Base-by-base conservation (phyloP, 306 rosid species). In the Vigna nakashimae region DNA sequence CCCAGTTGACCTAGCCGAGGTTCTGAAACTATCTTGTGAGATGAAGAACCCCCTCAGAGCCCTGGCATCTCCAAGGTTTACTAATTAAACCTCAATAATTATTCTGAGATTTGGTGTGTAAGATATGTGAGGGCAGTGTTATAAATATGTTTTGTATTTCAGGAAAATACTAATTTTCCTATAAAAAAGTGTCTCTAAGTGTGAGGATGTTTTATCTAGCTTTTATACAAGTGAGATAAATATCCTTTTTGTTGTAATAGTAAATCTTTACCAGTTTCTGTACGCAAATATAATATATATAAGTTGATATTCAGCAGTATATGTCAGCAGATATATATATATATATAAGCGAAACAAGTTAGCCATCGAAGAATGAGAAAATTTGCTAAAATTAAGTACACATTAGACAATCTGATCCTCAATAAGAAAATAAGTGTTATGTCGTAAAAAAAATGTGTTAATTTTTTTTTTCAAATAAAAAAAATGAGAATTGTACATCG, bases 41-140 rank as follows among this genome's bases (percentile, higher is more conserved):
- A 86, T 86, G 89, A 86, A 83, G 80, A 81, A 65, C 30, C 87
- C 90, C 16, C 90, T 86, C 75, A 43, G 53, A 10, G 87, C n/a
- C 14, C 71, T 83, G 38, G 90, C 77, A 60, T 36, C 78, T 69
- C 84, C 85, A 9, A 78, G 68, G 71, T 26, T 48, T 80, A 55
- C 9, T 57, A 30, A 36, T 32, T 65, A 34, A 58, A 14, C 16
- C 28, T 40, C 42, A 48, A 46, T 1, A 51, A 20, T 14, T 48
- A 14, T 62, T 45, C 22, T 24, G 34, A 1, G 64, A 32, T 38
- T 45, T 70, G 24, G 20, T 59, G 20, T 42, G 48, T 45, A 59
- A 38, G 57, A 76, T 58, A 45, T 64, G 24, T 65, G 32, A 40
- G 24, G 16, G 4, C 13, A 28, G 13, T 46, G 28, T 46, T 60